Evolutionary conservation across 2,329 filamentous ascomycete species (phyloP), one percentile per base, ranked within the genome.

Genomic region (Eutypella sp.): DNA sequence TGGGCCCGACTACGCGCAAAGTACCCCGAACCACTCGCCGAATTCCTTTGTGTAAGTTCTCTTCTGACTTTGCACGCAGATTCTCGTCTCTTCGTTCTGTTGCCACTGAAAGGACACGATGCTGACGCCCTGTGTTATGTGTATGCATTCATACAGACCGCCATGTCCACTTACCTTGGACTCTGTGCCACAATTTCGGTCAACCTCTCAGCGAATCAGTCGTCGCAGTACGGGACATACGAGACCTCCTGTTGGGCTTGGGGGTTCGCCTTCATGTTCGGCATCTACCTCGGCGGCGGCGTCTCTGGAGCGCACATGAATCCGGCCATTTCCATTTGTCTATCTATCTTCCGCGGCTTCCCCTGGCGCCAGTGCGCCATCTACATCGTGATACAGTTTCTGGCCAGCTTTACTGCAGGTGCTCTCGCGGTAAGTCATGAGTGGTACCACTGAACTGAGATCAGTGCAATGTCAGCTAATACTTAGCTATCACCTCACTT

Each of bases 331-430:
- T 68, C 66, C 1, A 56, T 68, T 13, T 58, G 59, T 0, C 45
- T 69, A 0, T 60, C 59, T 0, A 23, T 69, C 0, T 69, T 67
- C 44, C 62, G 67, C 4, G 64, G 65, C 0, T 69, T 68, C 15
- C 65, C 65, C 2, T 66, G 63, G 63, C 47, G 50, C 19, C 58
- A 59, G 11, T 68, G 66, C 15, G 41, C 46, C 19, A 31, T 58
- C 11, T 67, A 66, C 41, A 43, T 66, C 10, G 8, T 53, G 7
- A 57, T 56, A 3, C 64, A 67, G 49, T 57, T 67, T n/a, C 2
- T 60, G 5, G 63, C 57, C 5, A 53, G 58, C n/a, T 50, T 65
- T 7, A 53, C 50, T 3, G 64, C 61, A 1, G 62, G 53, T 1
- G 60, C 57, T 2, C 51, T 66, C 1, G 63, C 61, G 2, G 33